A percentile compares a stretch with the other conserved stretches of the same genome.
Evolutionary conservation across 345 rosid species (phyloP).

Genomic region (Lepidium sativum): DNA sequence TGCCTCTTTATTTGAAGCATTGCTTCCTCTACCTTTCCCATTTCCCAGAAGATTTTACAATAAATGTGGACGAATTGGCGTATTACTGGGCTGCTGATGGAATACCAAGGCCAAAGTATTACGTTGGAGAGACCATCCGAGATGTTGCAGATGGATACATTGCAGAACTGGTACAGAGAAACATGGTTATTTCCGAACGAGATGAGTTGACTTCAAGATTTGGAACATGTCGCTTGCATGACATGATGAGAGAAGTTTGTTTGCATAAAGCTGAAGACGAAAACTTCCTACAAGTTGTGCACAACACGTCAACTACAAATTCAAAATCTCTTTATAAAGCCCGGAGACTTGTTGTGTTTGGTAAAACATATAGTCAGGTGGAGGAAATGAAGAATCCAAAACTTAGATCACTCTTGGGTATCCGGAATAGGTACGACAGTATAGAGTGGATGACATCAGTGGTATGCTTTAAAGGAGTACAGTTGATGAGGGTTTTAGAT

Average conservation of each 20-base stretch:
- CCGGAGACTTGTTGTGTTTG: constrained; percentile 19
- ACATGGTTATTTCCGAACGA: constrained; percentile 26
- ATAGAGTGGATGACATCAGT: neutral
- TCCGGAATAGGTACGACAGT: too few relatives aligned
- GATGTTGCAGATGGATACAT: constrained; percentile 21
- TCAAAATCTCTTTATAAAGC: neutral
- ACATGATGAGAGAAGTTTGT: constrained; percentile 22
- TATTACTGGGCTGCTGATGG: constrained; percentile 42
- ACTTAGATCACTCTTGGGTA: neutral
- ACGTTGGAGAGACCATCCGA: constrained; percentile 1
- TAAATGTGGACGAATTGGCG: constrained; percentile 17
- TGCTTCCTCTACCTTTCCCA: constrained; percentile 1
- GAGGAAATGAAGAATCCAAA: neutral
- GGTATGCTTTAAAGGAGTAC: neutral
- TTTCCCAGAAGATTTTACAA: constrained; percentile 18
- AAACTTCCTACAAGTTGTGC: neutral
- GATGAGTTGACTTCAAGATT: neutral
- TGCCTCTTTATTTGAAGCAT: neutral
- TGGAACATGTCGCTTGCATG: constrained; percentile 11
- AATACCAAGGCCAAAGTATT: neutral
- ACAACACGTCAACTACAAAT: neutral
- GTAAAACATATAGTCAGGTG: too few relatives aligned
- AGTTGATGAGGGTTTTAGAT: constrained; percentile 24
- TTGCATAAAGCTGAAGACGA: constrained; percentile 16
- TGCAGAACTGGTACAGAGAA: constrained; percentile 22